Percentiles rank a stretch among this genome's conserved stretches.
phyloP scores from a whole-genome alignment of 2,329 filamentous ascomycete genomes.

The Colletotrichum sp. region DNA sequence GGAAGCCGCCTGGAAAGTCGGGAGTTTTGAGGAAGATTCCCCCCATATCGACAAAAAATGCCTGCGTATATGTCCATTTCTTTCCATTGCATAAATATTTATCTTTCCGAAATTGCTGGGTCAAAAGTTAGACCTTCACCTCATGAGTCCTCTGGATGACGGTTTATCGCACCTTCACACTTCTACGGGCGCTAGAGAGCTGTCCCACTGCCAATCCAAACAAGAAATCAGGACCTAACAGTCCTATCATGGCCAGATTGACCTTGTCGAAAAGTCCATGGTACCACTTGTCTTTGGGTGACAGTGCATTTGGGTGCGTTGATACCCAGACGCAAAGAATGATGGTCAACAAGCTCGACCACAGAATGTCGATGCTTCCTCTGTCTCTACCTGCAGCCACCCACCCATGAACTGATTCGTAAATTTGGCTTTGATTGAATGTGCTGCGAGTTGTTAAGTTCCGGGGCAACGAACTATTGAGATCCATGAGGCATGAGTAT shows the following conservation, averaged over 20 bases:
- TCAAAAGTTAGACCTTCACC: background rate
- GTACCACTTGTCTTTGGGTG: conserved; percentile 32
- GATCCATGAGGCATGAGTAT: background rate
- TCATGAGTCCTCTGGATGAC: background rate
- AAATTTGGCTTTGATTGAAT: background rate
- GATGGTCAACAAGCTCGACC: conserved; percentile 41
- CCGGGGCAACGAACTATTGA: too few species aligned
- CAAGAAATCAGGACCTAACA: conserved; percentile 41
- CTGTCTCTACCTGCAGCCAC: conserved; percentile 35
- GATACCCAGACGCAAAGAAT: conserved; percentile 45
- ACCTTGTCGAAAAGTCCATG: conserved; percentile 33
- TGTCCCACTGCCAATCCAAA: conserved; percentile 38
- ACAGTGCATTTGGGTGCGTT: conserved; percentile 41
- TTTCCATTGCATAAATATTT: conserved; percentile 3
- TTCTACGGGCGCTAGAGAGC: conserved; percentile 34
- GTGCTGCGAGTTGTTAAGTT: background rate
- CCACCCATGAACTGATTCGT: conserved; percentile 24
- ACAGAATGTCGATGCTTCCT: conserved; percentile 45
- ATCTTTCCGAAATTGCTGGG: conserved; percentile 19
- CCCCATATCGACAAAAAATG: conserved; percentile 46
- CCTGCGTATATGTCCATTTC: conserved; percentile 43
- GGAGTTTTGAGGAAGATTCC: conserved; percentile 37
- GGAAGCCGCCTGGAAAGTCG: conserved; percentile 33
- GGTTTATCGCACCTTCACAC: conserved; percentile 28
- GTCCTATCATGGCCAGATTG: conserved; percentile 35